Evolutionary conservation across 768 basidiomycete genomes (phyloP), one percentile per base, ranked within the genome.

Genomic region (Pleurotus tuoliensis): DNA sequence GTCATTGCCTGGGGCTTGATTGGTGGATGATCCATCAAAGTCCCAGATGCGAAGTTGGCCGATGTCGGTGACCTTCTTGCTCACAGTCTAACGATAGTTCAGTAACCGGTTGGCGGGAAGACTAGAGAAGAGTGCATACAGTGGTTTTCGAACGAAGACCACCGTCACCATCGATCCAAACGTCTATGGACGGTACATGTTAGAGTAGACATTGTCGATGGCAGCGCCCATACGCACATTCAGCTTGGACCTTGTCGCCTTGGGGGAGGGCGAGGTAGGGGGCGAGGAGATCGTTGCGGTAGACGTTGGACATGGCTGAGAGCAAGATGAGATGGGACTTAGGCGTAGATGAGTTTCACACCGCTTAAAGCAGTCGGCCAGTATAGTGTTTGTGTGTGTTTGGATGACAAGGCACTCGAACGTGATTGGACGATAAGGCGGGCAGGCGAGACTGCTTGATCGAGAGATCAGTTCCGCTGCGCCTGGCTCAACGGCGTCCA

Each of bases 1-100:
- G 77, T 99, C 90, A 68, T 81, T 66, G 38, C 96, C 96, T 13
- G 95, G 94, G 16, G 97, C 97, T 73, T 99, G 97, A 75, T 92
- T 92, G 69, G 95, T 97, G 41, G 92, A 95, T 48, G 94, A 96
- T 65, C 96, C 96, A 70, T 99, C 96, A 69, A 99, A 99, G 80
- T 98, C 96, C 96, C 96, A 99, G 71, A 92, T 84, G 66, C 96
- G 94, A 63, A 98, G 90, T 66, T 93, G 84, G 65, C 84, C 84
- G 64, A 99, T 87, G 71, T 92, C 88, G 60, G 86, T 88, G 66
- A 94, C 84, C 70, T 89, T 86, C 74, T 91, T 87, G 73, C 80
- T 74, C 69, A 95, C 84, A 61, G 96, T 98, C 95, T 94, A 67
- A 1, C 37, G 41, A 38, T 16, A 20, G 55, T 39, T 58, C 38